Conservation (phyloP, 441 rosid genomes). For the Jatropha multifida region DNA sequence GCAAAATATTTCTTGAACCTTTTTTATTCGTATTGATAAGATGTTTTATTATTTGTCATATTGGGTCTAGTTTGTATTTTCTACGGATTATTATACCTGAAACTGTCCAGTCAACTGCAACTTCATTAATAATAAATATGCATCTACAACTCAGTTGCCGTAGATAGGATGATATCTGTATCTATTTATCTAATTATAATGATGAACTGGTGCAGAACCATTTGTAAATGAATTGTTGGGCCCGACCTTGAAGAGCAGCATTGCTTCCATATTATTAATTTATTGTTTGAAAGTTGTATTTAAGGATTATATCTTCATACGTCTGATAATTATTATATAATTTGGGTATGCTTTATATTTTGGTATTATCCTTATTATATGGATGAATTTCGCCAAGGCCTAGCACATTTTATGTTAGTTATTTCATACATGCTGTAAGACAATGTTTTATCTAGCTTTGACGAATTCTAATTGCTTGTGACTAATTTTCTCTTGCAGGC, state of each 20-base stretch:
- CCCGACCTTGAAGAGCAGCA: neutral
- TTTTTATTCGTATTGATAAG: neutral
- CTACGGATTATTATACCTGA: neutral
- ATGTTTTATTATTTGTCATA: neutral
- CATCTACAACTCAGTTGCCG: neutral
- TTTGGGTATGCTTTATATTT: neutral
- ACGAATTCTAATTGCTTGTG: constrained; percentile 7
- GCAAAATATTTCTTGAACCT: neutral
- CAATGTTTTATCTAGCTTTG: neutral
- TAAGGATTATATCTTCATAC: neutral
- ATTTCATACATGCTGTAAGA: neutral
- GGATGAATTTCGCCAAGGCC: neutral
- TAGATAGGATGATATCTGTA: neutral
- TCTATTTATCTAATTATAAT: neutral
- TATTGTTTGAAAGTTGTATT: neutral
- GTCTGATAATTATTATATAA: neutral
- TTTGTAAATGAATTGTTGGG: neutral
- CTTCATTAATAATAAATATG: neutral
- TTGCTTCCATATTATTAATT: neutral
- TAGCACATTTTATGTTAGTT: constrained; percentile 1
- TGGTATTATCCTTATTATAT: neutral
- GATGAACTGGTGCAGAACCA: neutral
- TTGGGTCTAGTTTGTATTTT: neutral
- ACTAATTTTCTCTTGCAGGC: constrained; percentile 58
- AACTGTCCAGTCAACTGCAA: neutral